Percentiles rank a stretch among this genome's conserved stretches.
These are phyloP conservation scores for Phytophthora melonis DNA, from an alignment of 352 stramenopile genomes.

Conservation along the genomic window DNA sequence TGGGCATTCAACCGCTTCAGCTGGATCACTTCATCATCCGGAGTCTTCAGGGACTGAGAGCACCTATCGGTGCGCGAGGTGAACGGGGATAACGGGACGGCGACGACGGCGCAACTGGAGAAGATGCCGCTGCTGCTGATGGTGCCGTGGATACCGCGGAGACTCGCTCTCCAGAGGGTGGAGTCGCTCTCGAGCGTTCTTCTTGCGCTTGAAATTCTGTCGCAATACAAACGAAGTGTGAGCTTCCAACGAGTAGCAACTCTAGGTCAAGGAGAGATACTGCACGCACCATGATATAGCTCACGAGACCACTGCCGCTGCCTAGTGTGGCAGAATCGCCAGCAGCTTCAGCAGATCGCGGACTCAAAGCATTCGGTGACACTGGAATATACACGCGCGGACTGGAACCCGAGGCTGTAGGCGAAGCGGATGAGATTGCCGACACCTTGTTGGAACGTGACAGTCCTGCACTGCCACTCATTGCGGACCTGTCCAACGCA, in stretches of 20 bases:
- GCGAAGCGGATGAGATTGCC: constrained; percentile 17
- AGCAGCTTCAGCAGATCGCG: constrained; percentile 16
- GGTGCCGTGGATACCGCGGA: constrained; percentile 19
- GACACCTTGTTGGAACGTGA: constrained; percentile 28
- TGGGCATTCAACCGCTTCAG: constrained; percentile 55
- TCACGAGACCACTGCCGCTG: constrained; percentile 24
- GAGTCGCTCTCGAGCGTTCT: constrained; percentile 52
- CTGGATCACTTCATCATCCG: constrained; percentile 49
- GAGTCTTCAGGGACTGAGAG: constrained; percentile 18
- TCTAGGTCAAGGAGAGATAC: no score
- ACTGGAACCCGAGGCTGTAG: constrained; percentile 22
- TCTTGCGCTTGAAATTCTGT: constrained; percentile 65
- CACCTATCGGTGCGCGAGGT: constrained; percentile 10
- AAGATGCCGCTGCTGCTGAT: constrained; percentile 33
- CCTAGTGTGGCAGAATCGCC: constrained; percentile 16
- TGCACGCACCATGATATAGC: constrained; percentile 19
- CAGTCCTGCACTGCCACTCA: constrained; percentile 16
- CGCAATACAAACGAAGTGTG: no score
- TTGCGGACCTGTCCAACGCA: constrained; percentile 2
- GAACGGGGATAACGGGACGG: constrained; percentile 23
- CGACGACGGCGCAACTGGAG: constrained; percentile 19
- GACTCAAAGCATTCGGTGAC: constrained; percentile 20
- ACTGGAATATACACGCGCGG: not conserved
- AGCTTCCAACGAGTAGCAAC: no score
- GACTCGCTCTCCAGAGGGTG: constrained; percentile 49